Base-by-base conservation (phyloP, 768 basidiomycete genomes). In the Lactarius indigo region DNA sequence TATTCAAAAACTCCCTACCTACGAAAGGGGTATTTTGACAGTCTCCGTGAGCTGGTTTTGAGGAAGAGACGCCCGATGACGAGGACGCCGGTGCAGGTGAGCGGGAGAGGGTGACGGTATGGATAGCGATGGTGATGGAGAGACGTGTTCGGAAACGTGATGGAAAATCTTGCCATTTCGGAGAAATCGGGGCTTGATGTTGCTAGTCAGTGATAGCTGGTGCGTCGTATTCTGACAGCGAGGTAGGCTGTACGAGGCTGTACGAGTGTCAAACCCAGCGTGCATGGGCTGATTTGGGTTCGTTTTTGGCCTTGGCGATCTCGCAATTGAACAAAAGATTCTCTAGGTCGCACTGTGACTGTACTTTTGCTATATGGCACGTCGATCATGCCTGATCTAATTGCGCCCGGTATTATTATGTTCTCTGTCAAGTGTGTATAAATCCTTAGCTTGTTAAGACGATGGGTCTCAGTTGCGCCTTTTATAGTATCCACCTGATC, bases 21-120 rank as follows among this genome's bases (percentile, higher is more conserved):
- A n/a, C n/a, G n/a, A n/a, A n/a, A n/a, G n/a, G n/a, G n/a, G n/a
- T n/a, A n/a, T n/a, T n/a, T n/a, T n/a, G n/a, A n/a, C n/a, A n/a
- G n/a, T n/a, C n/a, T n/a, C n/a, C n/a, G n/a, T n/a, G n/a, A n/a
- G n/a, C n/a, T 65, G 94, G 94, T 73, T 93, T 85, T 73, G 91
- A 94, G 72, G 91, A 94, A 70, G 87, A 91, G 63, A 79, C 82
- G 26, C 80, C 82, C 7, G 87, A 87, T 3, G 68, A 69, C 1
- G 69, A 65, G 60, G 18, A 82, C 83, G 5, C 83, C 79, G 13
- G 79, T 63, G 18, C 64, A 61, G 28, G 62, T 66, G 63, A 65
- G 37, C 65, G 17, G 73, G 65, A 9, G 66, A 65, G 8, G 71
- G 70, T 2, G 67, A 63, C 13, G 73, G 70, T 15, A 65, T 37